These are phyloP conservation scores for Candida schatavii DNA, from an alignment of 805 yeast genomes.

Conservation along the genomic window DNA sequence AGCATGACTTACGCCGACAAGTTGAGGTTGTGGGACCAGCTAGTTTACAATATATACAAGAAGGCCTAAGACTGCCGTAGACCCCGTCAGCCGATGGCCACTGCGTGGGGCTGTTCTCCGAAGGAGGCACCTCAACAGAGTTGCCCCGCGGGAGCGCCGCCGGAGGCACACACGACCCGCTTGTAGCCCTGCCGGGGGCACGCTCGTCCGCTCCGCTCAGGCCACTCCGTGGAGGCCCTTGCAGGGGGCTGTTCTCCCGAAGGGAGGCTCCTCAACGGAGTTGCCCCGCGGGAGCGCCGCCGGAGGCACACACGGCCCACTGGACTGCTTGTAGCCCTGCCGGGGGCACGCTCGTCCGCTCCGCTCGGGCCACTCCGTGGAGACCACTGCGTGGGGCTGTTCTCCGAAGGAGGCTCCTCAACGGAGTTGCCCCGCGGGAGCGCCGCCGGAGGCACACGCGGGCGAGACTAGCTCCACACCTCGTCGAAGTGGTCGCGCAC, in stretches of 20 bases:
- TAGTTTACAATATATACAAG: conserved; percentile 24
- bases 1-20: conserved; percentile 44
- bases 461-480: neutral
- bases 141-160: no score
- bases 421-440: neutral
- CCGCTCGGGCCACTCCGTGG: no score
- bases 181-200: conserved; percentile 1
- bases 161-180: no score
- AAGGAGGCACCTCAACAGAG: no score
- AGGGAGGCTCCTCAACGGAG: neutral
- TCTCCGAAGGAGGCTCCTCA: no score
- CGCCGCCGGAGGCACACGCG: neutral
- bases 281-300: neutral
- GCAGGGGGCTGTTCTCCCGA: neutral
- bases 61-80: neutral
- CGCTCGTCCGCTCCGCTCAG: neutral
- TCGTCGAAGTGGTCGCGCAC: neutral
- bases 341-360: no score
- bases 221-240: neutral
- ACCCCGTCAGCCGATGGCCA: neutral
- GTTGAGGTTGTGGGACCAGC: conserved; percentile 45
- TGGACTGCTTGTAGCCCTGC: neutral
- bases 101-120: no score
- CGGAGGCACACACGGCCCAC: conserved; percentile 1
- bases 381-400: no score